Evolutionary conservation across 2,329 filamentous ascomycete species (phyloP), one percentile per base, ranked within the genome.

Genomic region (Apiospora koreana): DNA sequence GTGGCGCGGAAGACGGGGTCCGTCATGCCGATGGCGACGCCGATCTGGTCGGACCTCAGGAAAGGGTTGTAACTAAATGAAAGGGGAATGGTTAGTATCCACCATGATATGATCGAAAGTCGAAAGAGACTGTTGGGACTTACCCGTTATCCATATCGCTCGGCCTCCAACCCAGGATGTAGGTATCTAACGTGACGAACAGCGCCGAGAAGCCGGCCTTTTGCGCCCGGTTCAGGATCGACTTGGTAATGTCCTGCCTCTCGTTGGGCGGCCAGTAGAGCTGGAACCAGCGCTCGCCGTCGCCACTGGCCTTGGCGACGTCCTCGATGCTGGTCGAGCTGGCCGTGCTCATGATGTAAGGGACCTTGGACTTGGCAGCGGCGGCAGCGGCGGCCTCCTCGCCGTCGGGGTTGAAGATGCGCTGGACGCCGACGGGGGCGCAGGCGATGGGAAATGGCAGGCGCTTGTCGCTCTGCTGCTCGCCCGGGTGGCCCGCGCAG

Each of bases 281-380:
- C 72, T 78, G 76, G 42, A 72, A 77, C 75, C 73, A 78, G 3
- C 75, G 72, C 65, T 72, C 69, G 31, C 73, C 73, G 3, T 73
- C 72, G 25, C 74, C 76, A 25, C 70, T 78, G 21, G 76, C 76
- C 42, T 65, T 68, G 12, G 75, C 76, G 38, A 77, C 76, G n/a
- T 77, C 76, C 71, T 78, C 76, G 31, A 77, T 77, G 54, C 73
- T 75, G 1, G 73, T 74, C n/a, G 74, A 75, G 64, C 74, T 75
- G 16, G 76, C 76, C 35, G 76, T 75, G 68, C 74, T 76, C 72
- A 77, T 70, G 46, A 76, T 75, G 67, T 75, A 77, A 23, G 75
- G 75, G 5, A 78, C 73, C 0, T 48, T 10, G 64, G 72, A 66
- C 50, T 71, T 42, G 8, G 73, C 74, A 2, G 76, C 76, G 0